Evolutionary conservation across 495 filamentous ascomycete genomes (phyloP).

Genomic region (Podospora pseudocomata): DNA sequence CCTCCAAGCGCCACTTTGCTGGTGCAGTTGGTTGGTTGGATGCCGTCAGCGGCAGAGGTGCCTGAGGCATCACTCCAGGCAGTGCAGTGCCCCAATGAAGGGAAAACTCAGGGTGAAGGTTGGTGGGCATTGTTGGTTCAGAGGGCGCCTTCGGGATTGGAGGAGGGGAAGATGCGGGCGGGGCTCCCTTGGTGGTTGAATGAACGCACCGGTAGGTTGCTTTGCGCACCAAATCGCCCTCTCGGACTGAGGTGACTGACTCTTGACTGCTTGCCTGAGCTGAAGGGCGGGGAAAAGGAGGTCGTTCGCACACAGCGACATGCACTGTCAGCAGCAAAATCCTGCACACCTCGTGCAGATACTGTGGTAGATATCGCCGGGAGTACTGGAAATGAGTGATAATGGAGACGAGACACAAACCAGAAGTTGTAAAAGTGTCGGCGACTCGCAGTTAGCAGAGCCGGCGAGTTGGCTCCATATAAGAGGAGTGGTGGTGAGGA

Average conservation of each 20-base stretch:
- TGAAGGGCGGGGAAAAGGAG: not conserved
- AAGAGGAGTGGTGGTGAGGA: not conserved
- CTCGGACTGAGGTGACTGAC: slow-evolving; percentile 6
- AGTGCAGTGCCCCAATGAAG: not conserved
- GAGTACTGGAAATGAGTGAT: not conserved
- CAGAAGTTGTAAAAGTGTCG: not conserved
- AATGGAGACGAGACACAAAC: slow-evolving; percentile 2
- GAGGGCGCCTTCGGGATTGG: slow-evolving; percentile 9
- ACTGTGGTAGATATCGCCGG: not conserved
- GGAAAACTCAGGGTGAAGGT: not conserved
- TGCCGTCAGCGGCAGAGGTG: not conserved
- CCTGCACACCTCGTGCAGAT: slow-evolving; percentile 8
- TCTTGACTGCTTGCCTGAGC: not conserved
- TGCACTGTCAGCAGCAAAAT: slow-evolving; percentile 6
- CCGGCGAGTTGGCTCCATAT: not conserved
- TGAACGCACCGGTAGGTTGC: not conserved
- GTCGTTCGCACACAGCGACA: not conserved
- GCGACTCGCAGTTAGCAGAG: not conserved
- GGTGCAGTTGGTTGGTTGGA: not conserved
- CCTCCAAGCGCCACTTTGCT: not conserved
- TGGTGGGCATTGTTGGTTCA: slow-evolving; percentile 3
- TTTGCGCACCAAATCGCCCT: slow-evolving; percentile 1
- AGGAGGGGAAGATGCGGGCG: not conserved
- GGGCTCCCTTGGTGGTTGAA: not conserved
- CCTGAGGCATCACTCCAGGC: not conserved